Conservation (phyloP, 768 basidiomycete species). For the Russula emetica region DNA sequence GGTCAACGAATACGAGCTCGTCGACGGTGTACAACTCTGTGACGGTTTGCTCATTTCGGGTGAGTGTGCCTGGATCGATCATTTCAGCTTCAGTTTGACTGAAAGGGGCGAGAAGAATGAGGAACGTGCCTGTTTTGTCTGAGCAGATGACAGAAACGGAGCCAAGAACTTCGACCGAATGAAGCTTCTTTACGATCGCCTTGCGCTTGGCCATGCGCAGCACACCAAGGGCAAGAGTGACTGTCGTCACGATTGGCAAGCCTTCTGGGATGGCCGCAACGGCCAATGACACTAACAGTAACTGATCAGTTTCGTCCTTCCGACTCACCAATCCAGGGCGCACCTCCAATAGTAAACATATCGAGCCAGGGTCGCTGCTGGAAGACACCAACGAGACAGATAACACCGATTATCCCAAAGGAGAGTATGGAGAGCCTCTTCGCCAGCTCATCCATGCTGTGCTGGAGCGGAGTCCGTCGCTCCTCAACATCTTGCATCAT, state of each 20-base stretch:
- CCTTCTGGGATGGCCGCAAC: slow-evolving; percentile 99
- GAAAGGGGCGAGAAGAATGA: background rate
- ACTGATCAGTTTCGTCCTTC: slow-evolving; percentile 5
- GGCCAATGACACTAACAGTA: slow-evolving; percentile 77
- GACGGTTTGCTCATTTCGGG: slow-evolving; percentile 95
- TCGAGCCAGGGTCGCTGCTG: slow-evolving; percentile 89
- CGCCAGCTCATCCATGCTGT: slow-evolving; percentile 95
- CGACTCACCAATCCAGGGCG: slow-evolving; percentile 28
- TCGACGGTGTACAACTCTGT: slow-evolving; percentile 86
- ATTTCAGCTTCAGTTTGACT: background rate
- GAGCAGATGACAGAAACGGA: slow-evolving; percentile 97
- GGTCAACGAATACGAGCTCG: slow-evolving; percentile 67
- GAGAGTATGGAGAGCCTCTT: slow-evolving; percentile 86
- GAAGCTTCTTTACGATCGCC: slow-evolving; percentile 95
- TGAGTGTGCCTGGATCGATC: slow-evolving; percentile 63
- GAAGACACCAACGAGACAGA: slow-evolving; percentile 83
- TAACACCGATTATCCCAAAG: slow-evolving; percentile 91
- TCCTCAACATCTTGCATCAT: slow-evolving; percentile 98
- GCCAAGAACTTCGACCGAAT: slow-evolving; percentile 90
- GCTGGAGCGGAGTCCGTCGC: slow-evolving; percentile 85
- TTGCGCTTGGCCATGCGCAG: slow-evolving; percentile 91
- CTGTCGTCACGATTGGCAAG: slow-evolving; percentile 93
- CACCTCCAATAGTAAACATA: slow-evolving; percentile 99
- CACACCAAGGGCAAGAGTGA: slow-evolving; percentile 92
- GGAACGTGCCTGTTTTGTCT: slow-evolving; percentile 82